Conservation (phyloP, 768 basidiomycete genomes). For the Boletus sp. region DNA sequence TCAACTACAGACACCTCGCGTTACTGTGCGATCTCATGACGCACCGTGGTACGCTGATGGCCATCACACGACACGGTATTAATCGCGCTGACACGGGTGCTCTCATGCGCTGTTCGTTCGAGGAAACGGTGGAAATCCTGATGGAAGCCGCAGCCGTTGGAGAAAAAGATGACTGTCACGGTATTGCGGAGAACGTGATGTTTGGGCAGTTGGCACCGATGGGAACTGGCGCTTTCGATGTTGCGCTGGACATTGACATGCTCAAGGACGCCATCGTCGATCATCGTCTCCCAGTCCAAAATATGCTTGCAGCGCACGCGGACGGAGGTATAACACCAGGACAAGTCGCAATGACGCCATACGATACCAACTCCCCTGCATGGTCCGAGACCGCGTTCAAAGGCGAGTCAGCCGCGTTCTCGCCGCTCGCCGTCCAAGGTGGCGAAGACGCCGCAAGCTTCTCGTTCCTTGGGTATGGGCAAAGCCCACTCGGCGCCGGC, state of each 20-base stretch:
- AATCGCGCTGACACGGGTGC: constrained; percentile 99
- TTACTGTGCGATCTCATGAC: constrained; percentile 99
- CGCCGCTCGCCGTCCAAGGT: constrained; percentile 85
- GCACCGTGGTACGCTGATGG: constrained; percentile 91
- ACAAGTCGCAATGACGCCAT: constrained; percentile 94
- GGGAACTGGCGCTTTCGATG: constrained; percentile 97
- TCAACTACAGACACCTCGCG: constrained; percentile 96
- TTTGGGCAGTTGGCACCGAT: constrained; percentile 99
- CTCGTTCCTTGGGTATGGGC: constrained; percentile 74
- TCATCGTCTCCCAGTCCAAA: constrained; percentile 85
- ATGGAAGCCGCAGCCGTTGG: constrained; percentile 99
- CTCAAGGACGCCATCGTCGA: constrained; percentile 98
- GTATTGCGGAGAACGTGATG: constrained; percentile 98
- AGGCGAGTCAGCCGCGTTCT: constrained; percentile 88
- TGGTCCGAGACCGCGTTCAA: constrained; percentile 77
- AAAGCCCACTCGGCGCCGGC: constrained; percentile 80
- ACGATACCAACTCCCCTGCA: constrained; percentile 87
- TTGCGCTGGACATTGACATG: constrained; percentile 96
- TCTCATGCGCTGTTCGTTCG: constrained; percentile 97
- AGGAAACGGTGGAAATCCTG: constrained; percentile 98
- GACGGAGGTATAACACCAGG: constrained; percentile 92
- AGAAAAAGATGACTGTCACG: constrained; percentile 97
- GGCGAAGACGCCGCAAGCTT: constrained; percentile 82
- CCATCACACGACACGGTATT: constrained; percentile 99
- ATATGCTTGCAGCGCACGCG: constrained; percentile 70